Evolutionary conservation across 2,329 filamentous ascomycete species (phyloP).

Genomic region (Aspergillus terreus): DNA sequence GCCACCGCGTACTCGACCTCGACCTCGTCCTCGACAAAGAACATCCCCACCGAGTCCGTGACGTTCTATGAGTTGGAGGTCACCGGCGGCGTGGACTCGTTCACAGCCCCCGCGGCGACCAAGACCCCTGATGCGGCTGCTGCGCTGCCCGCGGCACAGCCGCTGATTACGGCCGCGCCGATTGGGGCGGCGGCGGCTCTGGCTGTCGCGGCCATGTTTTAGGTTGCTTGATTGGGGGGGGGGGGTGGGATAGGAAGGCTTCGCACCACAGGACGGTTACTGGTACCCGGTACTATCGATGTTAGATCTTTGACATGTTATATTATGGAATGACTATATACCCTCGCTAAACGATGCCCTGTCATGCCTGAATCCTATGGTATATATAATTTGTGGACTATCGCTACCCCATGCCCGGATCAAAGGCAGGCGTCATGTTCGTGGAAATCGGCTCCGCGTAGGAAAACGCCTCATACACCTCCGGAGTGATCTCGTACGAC

Average conservation of each 20-base stretch:
- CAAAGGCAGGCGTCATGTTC: slow-evolving; percentile 36
- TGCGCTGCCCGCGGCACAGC: slow-evolving; percentile 5
- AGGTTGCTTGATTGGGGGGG: background rate
- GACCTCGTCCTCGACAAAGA: background rate
- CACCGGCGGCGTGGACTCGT: slow-evolving; percentile 17
- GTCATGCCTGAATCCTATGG: too few relatives aligned
- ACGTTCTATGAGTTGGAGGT: slow-evolving; percentile 14
- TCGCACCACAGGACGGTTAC: too few relatives aligned
- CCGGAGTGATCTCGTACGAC: slow-evolving; percentile 41
- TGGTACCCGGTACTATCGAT: too few relatives aligned
- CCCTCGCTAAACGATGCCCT: too few relatives aligned
- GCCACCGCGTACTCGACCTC: background rate
- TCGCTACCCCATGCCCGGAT: slow-evolving; percentile 15
- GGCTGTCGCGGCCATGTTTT: slow-evolving; percentile 14
- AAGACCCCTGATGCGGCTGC: slow-evolving; percentile 16
- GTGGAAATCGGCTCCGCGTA: slow-evolving; percentile 43
- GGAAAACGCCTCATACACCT: slow-evolving; percentile 45
- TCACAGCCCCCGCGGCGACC: slow-evolving; percentile 16
- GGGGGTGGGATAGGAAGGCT: too few relatives aligned
- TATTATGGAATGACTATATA: too few relatives aligned
- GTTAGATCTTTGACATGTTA: too few relatives aligned
- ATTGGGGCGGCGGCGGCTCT: slow-evolving; percentile 20
- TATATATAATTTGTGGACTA: too few relatives aligned
- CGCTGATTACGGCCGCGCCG: slow-evolving; percentile 22
- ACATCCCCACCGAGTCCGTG: background rate